Percentiles rank a stretch among this genome's conserved stretches.
These are phyloP conservation scores for Candida patagonica DNA, from an alignment of 805 yeast genomes.

Conservation along the genomic window DNA sequence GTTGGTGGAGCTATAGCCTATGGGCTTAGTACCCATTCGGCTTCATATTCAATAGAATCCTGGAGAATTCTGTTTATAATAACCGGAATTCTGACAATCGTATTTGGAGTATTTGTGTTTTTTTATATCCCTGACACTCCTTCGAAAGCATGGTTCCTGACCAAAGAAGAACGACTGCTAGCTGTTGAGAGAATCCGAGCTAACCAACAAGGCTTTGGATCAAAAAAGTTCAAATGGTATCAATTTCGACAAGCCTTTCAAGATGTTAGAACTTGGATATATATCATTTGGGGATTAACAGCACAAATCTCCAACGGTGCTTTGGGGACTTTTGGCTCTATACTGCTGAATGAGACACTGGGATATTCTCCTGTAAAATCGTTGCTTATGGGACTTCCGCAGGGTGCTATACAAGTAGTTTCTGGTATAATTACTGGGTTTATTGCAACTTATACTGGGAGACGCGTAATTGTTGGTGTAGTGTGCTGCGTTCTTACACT, in stretches of 20 bases:
- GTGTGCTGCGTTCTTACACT: constrained; percentile 10
- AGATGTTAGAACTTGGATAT: constrained; percentile 33
- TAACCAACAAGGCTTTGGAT: constrained; percentile 39
- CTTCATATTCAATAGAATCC: constrained; percentile 23
- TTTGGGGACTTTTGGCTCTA: constrained; percentile 27
- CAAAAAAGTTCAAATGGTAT: constrained; percentile 31
- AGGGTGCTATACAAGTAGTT: constrained; percentile 25
- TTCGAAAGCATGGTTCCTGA: constrained; percentile 25
- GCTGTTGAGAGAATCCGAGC: constrained; percentile 27
- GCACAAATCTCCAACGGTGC: constrained; percentile 45
- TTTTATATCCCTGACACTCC: constrained; percentile 45
- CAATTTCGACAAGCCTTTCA: constrained; percentile 37
- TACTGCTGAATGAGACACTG: constrained; percentile 15
- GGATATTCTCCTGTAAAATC: constrained; percentile 22
- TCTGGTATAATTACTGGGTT: constrained; percentile 6
- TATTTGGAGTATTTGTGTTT: constrained; percentile 22
- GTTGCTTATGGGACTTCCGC: constrained; percentile 35
- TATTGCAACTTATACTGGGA: not conserved
- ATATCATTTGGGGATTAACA: constrained; percentile 26
- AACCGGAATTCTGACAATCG: constrained; percentile 44
- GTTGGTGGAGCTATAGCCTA: constrained; percentile 41
- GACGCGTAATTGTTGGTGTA: constrained; percentile 1
- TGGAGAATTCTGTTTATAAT: constrained; percentile 52
- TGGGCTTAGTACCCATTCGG: constrained; percentile 30
- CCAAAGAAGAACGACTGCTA: constrained; percentile 29